Percentiles rank a stretch among this genome's conserved stretches.
phyloP scores from a whole-genome alignment of 2,329 filamentous ascomycete genomes.

The Stemphylium lycopersici region DNA sequence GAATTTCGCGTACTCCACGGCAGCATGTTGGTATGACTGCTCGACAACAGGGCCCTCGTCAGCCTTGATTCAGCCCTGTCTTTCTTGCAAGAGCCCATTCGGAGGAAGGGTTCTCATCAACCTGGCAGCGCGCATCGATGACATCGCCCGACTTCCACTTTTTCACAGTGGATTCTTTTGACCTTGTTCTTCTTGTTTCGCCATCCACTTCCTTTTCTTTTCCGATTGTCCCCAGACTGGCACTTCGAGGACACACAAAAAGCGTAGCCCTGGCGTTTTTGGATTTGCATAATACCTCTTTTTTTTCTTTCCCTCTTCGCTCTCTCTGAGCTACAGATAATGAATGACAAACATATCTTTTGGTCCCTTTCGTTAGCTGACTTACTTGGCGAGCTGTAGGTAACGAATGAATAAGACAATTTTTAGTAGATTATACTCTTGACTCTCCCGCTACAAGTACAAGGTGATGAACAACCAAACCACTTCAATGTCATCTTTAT shows the following conservation, averaged over 20 bases:
- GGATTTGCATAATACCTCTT: background rate
- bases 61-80: background rate
- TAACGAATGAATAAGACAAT: too few relatives aligned
- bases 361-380: too few relatives aligned
- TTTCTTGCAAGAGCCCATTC: too few relatives aligned
- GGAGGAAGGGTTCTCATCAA: too few relatives aligned
- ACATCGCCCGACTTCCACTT: too few relatives aligned
- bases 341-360: too few relatives aligned
- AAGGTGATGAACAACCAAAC: too few relatives aligned
- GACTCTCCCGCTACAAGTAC: too few relatives aligned
- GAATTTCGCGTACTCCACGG: constrained; percentile 9
- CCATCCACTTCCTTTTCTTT: background rate
- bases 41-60: constrained; percentile 5
- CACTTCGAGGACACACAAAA: constrained; percentile 5
- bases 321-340: too few relatives aligned
- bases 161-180: background rate
- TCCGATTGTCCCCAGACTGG: constrained; percentile 8
- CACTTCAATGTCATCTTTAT: too few relatives aligned
- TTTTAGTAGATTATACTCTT: too few relatives aligned
- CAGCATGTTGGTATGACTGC: constrained; percentile 18
- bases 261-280: constrained; percentile 12
- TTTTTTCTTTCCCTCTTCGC: background rate
- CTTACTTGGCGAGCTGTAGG: too few relatives aligned
- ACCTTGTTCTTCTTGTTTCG: background rate
- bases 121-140: background rate